Evolutionary conservation across 805 yeast genomes (phyloP).

Genomic region (Teunomyces gatunensis): DNA sequence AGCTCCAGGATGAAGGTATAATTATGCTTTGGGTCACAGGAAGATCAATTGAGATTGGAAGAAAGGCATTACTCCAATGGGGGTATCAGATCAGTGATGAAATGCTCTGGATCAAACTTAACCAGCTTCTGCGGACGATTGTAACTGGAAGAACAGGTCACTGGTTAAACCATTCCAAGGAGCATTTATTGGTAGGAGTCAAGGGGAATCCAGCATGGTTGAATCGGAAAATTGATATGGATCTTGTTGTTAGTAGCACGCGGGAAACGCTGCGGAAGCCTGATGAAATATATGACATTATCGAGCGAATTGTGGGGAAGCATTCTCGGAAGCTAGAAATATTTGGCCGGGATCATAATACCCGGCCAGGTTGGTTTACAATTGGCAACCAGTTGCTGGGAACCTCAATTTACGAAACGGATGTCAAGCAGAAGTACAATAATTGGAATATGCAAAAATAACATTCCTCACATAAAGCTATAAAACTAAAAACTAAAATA

Average conservation of each 20-base stretch:
- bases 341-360: slow-evolving; percentile 84
- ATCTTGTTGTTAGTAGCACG: slow-evolving; percentile 75
- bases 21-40: slow-evolving; percentile 94
- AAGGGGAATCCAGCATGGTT: slow-evolving; percentile 82
- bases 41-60: slow-evolving; percentile 84
- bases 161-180: slow-evolving; percentile 95
- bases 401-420: slow-evolving; percentile 54
- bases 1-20: slow-evolving; percentile 80
- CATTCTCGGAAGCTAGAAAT: slow-evolving; percentile 80
- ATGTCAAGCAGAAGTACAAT: slow-evolving; percentile 47
- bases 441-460: not conserved
- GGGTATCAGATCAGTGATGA: slow-evolving; percentile 80
- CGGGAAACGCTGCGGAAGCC: slow-evolving; percentile 91
- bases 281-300: slow-evolving; percentile 80
- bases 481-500: not conserved
- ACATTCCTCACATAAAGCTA: not conserved
- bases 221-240: slow-evolving; percentile 63
- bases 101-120: slow-evolving; percentile 85
- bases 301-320: slow-evolving; percentile 79
- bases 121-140: slow-evolving; percentile 82
- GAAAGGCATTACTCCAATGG: slow-evolving; percentile 74
- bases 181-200: slow-evolving; percentile 80
- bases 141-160: slow-evolving; percentile 97
- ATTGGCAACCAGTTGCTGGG: slow-evolving; percentile 77
- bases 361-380: slow-evolving; percentile 86